A percentile compares a stretch with the other conserved stretches of the same genome.
Evolutionary conservation across 2,329 filamentous ascomycete genomes (phyloP).

Genomic region (Aspergillus terreus): DNA sequence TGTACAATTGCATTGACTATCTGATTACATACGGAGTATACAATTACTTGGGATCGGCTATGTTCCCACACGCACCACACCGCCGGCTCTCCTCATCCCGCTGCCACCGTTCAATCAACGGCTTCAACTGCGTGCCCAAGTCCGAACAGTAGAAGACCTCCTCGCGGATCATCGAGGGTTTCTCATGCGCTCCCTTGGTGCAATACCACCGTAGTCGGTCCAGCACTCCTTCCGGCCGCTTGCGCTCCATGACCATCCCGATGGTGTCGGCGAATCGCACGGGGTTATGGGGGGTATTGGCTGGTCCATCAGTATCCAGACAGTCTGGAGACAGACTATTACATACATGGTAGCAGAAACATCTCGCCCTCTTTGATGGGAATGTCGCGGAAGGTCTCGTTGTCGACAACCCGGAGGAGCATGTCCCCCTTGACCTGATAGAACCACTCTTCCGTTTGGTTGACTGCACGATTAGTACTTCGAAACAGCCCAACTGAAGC

Average conservation of each 20-base stretch:
- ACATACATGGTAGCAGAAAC: slow-evolving; percentile 15
- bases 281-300: slow-evolving; percentile 76
- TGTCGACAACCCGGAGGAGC: slow-evolving; percentile 13
- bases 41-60: slow-evolving; percentile 8
- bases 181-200: slow-evolving; percentile 4
- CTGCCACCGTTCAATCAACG: slow-evolving; percentile 14
- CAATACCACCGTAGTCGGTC: slow-evolving; percentile 80
- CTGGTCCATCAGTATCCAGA: neutral
- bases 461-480: slow-evolving; percentile 2
- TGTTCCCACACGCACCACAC: slow-evolving; percentile 10
- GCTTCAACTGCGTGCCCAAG: slow-evolving; percentile 13
- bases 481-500: neutral
- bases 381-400: slow-evolving; percentile 13
- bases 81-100: slow-evolving; percentile 8
- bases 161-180: slow-evolving; percentile 13
- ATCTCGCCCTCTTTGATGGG: slow-evolving; percentile 15
- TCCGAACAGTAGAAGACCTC: slow-evolving; percentile 15
- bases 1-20: neutral
- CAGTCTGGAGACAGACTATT: neutral
- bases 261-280: slow-evolving; percentile 84
- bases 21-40: neutral
- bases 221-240: slow-evolving; percentile 61
- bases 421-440: slow-evolving; percentile 18
- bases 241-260: slow-evolving; percentile 81
- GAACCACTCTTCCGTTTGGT: slow-evolving; percentile 19